A percentile compares a stretch with the other conserved stretches of the same genome.
Conservation (phyloP, 1,284 basidiomycete species). For the Tilletia indica region DNA sequence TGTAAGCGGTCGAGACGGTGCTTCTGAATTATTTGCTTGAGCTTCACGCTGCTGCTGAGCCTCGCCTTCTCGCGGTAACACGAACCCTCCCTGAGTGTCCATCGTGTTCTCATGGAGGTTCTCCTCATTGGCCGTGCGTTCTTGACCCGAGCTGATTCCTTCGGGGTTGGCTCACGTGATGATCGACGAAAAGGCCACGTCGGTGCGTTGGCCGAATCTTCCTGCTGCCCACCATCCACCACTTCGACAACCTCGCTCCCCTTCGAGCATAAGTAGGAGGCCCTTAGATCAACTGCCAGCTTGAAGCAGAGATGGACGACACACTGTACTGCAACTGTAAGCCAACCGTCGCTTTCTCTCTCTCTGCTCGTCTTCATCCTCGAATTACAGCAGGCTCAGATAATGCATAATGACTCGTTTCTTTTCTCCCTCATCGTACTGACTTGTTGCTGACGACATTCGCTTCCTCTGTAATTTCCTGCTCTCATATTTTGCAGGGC, state of each 20-base stretch:
- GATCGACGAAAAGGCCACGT: too few relatives aligned
- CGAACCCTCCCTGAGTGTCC: conserved; percentile 2
- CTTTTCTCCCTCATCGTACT: not conserved
- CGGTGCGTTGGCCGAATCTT: too few relatives aligned
- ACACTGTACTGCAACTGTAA: conserved; percentile 17
- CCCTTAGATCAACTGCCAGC: too few relatives aligned
- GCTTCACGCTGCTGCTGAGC: not conserved
- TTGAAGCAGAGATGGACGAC: not conserved
- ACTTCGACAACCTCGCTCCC: too few relatives aligned
- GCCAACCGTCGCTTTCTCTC: not conserved
- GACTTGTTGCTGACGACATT: not conserved
- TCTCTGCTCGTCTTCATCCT: not conserved
- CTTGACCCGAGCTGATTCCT: too few relatives aligned
- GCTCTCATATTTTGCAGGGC: not conserved
- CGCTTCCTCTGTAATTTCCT: not conserved
- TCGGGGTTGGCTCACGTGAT: too few relatives aligned
- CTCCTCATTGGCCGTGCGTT: too few relatives aligned
- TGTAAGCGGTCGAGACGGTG: not conserved
- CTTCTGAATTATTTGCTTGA: not conserved
- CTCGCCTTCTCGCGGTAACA: conserved; percentile 11
- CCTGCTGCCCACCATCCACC: too few relatives aligned
- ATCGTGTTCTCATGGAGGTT: not conserved
- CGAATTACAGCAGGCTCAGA: not conserved
- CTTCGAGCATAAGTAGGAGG: too few relatives aligned
- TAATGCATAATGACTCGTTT: too few relatives aligned